Evolutionary conservation across 164 flowering plant genomes (phyloP).

Genomic region (Annona cherimola): DNA sequence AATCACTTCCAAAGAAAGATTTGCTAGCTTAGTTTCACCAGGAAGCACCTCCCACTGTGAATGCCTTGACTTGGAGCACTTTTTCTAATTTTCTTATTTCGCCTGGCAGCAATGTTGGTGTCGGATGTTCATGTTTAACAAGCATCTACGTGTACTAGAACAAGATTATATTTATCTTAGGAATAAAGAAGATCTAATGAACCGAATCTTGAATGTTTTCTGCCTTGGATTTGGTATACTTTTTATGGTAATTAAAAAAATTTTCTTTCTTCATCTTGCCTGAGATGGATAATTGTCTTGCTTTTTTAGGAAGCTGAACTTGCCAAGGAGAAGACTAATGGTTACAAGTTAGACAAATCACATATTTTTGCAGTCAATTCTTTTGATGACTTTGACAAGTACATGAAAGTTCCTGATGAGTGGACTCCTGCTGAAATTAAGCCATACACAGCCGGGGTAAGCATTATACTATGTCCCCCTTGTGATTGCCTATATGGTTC

Average conservation of each 20-base stretch:
- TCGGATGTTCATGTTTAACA: no score
- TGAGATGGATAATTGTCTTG: background rate
- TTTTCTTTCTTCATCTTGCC: background rate
- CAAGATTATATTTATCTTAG: no score
- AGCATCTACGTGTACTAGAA: no score
- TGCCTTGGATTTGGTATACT: background rate
- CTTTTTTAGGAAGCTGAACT: constrained; percentile 79
- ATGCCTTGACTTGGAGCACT: no score
- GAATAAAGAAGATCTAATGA: background rate
- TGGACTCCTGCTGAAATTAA: constrained; percentile 92
- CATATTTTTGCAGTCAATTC: constrained; percentile 82
- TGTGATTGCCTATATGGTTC: background rate
- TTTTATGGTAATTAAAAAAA: background rate
- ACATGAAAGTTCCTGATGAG: constrained; percentile 83
- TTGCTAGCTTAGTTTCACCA: no score
- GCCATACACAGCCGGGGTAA: constrained; percentile 84
- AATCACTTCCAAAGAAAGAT: no score
- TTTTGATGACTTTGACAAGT: constrained; percentile 85
- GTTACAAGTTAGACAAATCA: constrained; percentile 75
- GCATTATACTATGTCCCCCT: background rate
- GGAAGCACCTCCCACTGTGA: no score
- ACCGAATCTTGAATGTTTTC: background rate
- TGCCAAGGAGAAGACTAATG: constrained; percentile 80
- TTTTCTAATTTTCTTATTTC: no score
- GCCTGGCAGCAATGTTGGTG: no score